Evolutionary conservation across 148 eudicot genomes (phyloP).

Genomic region (Suaeda aralocaspica): DNA sequence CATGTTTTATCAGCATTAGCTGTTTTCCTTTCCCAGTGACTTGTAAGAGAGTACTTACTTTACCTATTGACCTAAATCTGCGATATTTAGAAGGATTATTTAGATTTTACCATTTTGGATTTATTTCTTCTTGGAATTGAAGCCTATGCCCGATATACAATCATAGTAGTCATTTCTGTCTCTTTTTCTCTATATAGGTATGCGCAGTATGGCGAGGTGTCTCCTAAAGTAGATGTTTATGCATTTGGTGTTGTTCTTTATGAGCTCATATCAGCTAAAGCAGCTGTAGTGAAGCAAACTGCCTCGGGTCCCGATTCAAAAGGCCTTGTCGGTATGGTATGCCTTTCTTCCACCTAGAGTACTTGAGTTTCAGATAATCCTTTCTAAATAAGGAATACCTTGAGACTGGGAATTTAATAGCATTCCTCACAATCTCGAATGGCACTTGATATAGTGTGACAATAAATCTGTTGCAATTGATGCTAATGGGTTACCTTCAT

Average conservation of each 20-base stretch:
- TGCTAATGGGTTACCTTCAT: too few relatives aligned
- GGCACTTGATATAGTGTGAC: too few relatives aligned
- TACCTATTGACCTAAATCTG: neutral
- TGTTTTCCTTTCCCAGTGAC: neutral
- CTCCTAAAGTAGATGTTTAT: slow-evolving; percentile 90
- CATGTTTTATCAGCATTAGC: neutral
- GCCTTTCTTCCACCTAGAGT: neutral
- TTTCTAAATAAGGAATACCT: neutral
- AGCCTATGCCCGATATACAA: neutral
- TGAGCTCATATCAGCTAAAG: slow-evolving; percentile 92
- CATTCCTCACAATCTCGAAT: neutral
- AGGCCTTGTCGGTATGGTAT: slow-evolving; percentile 89
- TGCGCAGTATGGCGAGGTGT: slow-evolving; percentile 81
- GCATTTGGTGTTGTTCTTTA: slow-evolving; percentile 95
- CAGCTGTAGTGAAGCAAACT: slow-evolving; percentile 68
- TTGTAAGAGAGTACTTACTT: too few relatives aligned
- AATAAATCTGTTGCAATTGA: too few relatives aligned
- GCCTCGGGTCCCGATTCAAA: slow-evolving; percentile 53
- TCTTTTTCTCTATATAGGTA: slow-evolving; percentile 41
- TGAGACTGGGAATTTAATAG: neutral
- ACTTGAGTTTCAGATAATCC: neutral
- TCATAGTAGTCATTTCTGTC: neutral
- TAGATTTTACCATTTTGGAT: neutral
- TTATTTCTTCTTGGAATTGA: neutral
- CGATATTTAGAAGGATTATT: neutral